Base-by-base conservation (phyloP, 2,329 filamentous ascomycete species). In the Colletotrichum magnum region DNA sequence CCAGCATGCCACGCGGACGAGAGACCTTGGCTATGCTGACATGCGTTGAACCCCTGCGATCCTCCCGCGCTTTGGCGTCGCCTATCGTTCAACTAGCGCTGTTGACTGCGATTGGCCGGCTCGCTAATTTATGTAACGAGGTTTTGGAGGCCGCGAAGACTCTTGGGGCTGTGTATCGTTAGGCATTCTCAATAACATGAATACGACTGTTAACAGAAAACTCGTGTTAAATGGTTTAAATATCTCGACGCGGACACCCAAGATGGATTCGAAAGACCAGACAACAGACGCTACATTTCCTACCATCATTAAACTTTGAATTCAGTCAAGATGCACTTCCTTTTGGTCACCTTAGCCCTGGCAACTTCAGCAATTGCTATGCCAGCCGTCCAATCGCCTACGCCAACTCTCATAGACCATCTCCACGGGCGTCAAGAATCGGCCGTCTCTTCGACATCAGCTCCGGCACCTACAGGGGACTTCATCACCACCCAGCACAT, bases 401-500 rank as follows among this genome's bases (percentile, higher is more conserved):
- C 57, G 18, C 57, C 62, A 15, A 57, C 62, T n/a, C 21, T 60
- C 36, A 9, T 36, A 3, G 2, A 26, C 15, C 39, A 6, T 15
- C 4, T 58, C 5, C 4, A 26, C 16, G 16, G 45, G 26, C 67
- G 51, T 10, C 54, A 64, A 45, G 54, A 43, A 13, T 21, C 51
- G n/a, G 6, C 18, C 12, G 24, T 43, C 10, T 50, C 50, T 13
- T 57, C 62, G 4, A n/a, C 64, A 9, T 4, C 41, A 39, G 18
- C 64, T 10, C 13, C 64, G 12, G 7, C 54, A 0, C 64, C 68
- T 6, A 68, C 64, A 0, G 58, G 64, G 2, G 39, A 59, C 32
- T 80, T 79, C 68, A 73, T 75, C 24, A 75, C 74, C 7, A 79
- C 78, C 2, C 58, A 78, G 6, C 62, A 74, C 63, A 70, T 80